phyloP scores from a whole-genome alignment of 2,329 filamentous ascomycete genomes.

The Talaromyces sp. region DNA sequence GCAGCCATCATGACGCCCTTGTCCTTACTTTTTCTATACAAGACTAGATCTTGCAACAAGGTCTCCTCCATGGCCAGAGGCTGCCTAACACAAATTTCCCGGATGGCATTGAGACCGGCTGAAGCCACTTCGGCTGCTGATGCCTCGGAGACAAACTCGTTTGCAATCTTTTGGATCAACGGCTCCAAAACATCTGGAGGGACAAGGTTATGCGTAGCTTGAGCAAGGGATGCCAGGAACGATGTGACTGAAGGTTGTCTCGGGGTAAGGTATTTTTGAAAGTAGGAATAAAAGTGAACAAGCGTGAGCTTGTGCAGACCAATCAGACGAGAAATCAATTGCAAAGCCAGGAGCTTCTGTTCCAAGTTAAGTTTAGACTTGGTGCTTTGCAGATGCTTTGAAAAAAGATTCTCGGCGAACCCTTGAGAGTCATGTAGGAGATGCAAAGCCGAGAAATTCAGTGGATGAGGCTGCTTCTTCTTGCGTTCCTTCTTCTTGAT shows the following conservation, averaged over 20 bases:
- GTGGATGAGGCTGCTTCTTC: slow-evolving; percentile 77
- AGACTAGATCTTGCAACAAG: slow-evolving; percentile 88
- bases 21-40: slow-evolving; percentile 95
- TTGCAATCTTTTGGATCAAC: slow-evolving; percentile 88
- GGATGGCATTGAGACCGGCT: slow-evolving; percentile 88
- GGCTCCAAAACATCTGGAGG: slow-evolving; percentile 91
- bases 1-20: slow-evolving; percentile 99
- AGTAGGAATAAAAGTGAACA: slow-evolving; percentile 90
- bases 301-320: slow-evolving; percentile 90
- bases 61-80: slow-evolving; percentile 96
- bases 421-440: slow-evolving; percentile 90
- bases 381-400: slow-evolving; percentile 81
- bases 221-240: slow-evolving; percentile 86
- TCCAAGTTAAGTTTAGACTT: slow-evolving; percentile 83
- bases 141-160: slow-evolving; percentile 96
- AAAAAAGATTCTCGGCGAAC: slow-evolving; percentile 84
- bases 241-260: slow-evolving; percentile 86
- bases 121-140: slow-evolving; percentile 85
- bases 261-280: slow-evolving; percentile 85
- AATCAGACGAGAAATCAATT: slow-evolving; percentile 84
- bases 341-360: slow-evolving; percentile 81
- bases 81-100: slow-evolving; percentile 88
- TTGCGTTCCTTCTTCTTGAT: slow-evolving; percentile 80
- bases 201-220: slow-evolving; percentile 84
- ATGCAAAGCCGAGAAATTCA: slow-evolving; percentile 96